Conservation (phyloP, 768 basidiomycete genomes). For the Coprinellus aureogranulatus region DNA sequence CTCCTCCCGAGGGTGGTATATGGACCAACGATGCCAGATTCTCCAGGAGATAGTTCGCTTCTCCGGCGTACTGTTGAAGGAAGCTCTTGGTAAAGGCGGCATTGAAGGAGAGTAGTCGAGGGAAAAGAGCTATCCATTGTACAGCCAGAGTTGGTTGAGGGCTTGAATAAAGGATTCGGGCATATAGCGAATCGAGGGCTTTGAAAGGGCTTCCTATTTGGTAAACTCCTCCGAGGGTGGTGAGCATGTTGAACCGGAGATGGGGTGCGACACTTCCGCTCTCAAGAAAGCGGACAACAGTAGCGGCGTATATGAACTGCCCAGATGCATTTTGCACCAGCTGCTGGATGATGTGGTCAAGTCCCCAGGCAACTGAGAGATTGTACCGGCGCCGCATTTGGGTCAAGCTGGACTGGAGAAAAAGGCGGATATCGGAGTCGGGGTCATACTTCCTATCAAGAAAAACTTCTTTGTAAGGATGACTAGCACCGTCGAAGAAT, state of each 20-base stretch:
- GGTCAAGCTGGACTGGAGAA: not conserved
- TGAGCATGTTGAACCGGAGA: no score
- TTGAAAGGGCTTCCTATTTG: no score
- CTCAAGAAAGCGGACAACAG: conserved; percentile 9
- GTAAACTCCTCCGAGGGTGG: no score
- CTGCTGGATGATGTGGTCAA: not conserved
- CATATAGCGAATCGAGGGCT: no score
- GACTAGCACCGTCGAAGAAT: not conserved
- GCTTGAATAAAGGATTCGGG: no score
- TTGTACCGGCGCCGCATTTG: not conserved
- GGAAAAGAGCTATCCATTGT: no score
- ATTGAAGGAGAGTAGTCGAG: no score
- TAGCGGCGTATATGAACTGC: not conserved
- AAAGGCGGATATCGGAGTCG: not conserved
- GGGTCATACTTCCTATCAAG: conserved; percentile 3
- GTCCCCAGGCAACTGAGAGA: conserved; percentile 2
- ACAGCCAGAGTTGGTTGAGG: no score
- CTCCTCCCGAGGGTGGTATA: not conserved
- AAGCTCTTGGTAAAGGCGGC: not conserved
- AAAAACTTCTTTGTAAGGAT: not conserved
- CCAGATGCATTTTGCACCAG: conserved; percentile 14
- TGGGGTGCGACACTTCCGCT: conserved; percentile 3
- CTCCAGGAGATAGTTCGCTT: not conserved
- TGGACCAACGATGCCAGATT: not conserved
- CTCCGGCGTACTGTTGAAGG: not conserved